These are phyloP conservation scores for Plasmodiophora brassicae DNA, from an alignment of 208 protist genomes.

Conservation along the genomic window DNA sequence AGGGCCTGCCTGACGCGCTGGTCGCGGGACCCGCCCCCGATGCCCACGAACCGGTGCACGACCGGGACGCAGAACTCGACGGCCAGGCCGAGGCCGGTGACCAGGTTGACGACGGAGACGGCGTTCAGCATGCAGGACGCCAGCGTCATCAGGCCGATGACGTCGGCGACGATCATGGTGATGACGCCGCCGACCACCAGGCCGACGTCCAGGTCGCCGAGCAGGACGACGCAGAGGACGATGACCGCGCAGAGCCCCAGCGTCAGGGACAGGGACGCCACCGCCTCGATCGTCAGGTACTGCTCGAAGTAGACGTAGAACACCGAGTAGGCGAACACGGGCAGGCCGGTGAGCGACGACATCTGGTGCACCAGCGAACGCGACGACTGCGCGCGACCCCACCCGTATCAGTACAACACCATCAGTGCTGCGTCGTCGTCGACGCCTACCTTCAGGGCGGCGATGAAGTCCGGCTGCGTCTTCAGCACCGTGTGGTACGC, in stretches of 20 bases:
- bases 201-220: not conserved
- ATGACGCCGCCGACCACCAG: not conserved
- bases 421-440: not conserved
- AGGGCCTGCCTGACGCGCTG: not conserved
- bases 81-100: not conserved
- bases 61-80: constrained; percentile 10
- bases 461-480: not conserved
- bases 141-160: not conserved
- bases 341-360: not conserved
- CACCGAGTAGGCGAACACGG: not conserved
- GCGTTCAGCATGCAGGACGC: not conserved
- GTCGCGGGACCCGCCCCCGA: not conserved
- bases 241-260: not conserved
- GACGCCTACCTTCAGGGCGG: not conserved
- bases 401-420: not conserved
- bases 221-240: not conserved
- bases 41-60: not conserved
- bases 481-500: not conserved
- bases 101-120: constrained; percentile 23
- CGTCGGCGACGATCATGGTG: not conserved
- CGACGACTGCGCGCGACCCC: no score
- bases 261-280: not conserved
- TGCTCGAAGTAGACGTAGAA: constrained; percentile 31
- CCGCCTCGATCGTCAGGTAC: not conserved
- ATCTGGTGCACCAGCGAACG: not conserved